Conservation (phyloP, 768 basidiomycete genomes). For the Boletus bicolor region DNA sequence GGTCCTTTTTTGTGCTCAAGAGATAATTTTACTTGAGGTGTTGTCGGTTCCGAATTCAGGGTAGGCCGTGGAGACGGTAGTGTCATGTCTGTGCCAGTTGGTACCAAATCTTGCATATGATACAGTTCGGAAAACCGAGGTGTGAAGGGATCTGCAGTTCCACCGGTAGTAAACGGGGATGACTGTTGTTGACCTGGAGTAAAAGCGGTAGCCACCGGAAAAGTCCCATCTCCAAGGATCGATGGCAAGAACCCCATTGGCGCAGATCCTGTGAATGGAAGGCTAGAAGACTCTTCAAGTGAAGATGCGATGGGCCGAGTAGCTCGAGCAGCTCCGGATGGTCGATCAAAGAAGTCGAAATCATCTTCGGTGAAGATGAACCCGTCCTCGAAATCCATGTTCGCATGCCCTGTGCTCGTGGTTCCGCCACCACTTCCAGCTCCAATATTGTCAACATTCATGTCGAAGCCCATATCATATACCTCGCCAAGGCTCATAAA, state of each 20-base stretch:
- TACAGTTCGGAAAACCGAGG: conserved; percentile 23
- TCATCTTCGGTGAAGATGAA: conserved; percentile 76
- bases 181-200: conserved; percentile 30
- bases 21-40: conserved; percentile 52
- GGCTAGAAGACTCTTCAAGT: conserved; percentile 20
- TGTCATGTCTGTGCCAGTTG: conserved; percentile 39
- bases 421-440: conserved; percentile 26
- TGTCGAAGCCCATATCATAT: conserved; percentile 48
- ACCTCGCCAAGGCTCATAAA: conserved; percentile 38
- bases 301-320: conserved; percentile 17
- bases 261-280: conserved; percentile 35
- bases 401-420: conserved; percentile 25
- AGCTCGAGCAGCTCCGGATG: conserved; percentile 32
- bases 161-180: conserved; percentile 29
- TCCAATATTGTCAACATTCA: conserved; percentile 40
- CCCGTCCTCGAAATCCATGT: conserved; percentile 54
- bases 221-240: conserved; percentile 28
- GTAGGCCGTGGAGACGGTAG: conserved; percentile 53
- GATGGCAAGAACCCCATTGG: conserved; percentile 35
- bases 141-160: conserved; percentile 17
- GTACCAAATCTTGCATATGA: conserved; percentile 27
- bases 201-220: conserved; percentile 18
- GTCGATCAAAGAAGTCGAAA: conserved; percentile 82
- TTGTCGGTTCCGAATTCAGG: conserved; percentile 47
- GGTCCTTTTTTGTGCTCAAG: conserved; percentile 19